phyloP scores from a whole-genome alignment of 257 asterid genomes.

The Striga asiatica region DNA sequence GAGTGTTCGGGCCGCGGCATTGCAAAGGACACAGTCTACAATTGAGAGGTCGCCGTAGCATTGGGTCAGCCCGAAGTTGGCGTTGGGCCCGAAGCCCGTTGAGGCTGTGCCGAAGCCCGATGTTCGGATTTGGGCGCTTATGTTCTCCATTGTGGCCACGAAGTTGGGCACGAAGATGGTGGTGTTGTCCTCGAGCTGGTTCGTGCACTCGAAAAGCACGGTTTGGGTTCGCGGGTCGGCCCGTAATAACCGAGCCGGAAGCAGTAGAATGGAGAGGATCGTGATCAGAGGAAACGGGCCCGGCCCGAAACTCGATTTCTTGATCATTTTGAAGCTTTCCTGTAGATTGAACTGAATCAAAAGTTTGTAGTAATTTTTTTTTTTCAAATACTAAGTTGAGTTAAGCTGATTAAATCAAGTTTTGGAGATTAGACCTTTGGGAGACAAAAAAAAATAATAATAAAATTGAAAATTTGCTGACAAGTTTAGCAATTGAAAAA shows the following conservation, averaged over 20 bases:
- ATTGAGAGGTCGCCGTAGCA: constrained; percentile 83
- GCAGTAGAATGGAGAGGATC: constrained; percentile 19
- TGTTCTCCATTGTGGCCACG: constrained; percentile 55
- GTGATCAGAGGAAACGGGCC: background rate
- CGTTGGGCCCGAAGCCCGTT: constrained; percentile 47
- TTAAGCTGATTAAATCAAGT: no score
- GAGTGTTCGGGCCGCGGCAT: constrained; percentile 60
- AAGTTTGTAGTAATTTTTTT: no score
- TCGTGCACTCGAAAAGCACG: constrained; percentile 37
- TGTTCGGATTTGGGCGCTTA: constrained; percentile 48
- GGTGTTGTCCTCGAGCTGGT: constrained; percentile 40
- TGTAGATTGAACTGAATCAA: no score
- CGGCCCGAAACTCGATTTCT: constrained; percentile 9
- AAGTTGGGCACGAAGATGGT: constrained; percentile 48
- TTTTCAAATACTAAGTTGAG: no score
- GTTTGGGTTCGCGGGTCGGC: constrained; percentile 65
- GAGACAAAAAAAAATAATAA: no score
- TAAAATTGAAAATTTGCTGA: no score
- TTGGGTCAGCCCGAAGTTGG: constrained; percentile 50
- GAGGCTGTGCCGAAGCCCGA: constrained; percentile 47
- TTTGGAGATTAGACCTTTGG: no score
- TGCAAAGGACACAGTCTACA: constrained; percentile 64
- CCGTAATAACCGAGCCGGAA: constrained; percentile 25
- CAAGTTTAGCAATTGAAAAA: no score
- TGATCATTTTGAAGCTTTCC: no score